phyloP scores from a whole-genome alignment of 2,329 filamentous ascomycete species.

The Pezizomycotina sp. region DNA sequence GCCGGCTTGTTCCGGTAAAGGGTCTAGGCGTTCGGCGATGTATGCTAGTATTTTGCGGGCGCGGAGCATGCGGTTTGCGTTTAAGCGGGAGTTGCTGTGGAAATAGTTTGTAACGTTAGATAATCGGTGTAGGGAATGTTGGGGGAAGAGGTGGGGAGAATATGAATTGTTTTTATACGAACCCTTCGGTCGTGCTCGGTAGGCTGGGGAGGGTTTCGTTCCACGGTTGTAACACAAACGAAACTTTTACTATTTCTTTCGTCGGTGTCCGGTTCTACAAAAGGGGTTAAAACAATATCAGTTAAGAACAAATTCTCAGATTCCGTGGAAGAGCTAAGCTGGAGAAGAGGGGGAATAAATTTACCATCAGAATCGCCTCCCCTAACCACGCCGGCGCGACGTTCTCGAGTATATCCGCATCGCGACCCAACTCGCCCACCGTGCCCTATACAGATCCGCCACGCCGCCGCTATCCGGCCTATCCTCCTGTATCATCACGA shows the following conservation, averaged over 20 bases:
- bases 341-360: no score
- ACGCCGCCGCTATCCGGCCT: conserved; percentile 42
- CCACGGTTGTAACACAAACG: conserved; percentile 74
- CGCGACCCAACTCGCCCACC: conserved; percentile 57
- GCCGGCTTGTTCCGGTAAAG: conserved; percentile 24
- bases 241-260: conserved; percentile 94
- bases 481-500: conserved; percentile 54
- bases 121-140: neutral
- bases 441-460: conserved; percentile 80
- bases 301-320: conserved; percentile 1
- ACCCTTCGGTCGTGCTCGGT: conserved; percentile 53
- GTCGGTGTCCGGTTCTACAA: conserved; percentile 55
- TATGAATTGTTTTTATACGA: conserved; percentile 25
- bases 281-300: no score
- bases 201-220: conserved; percentile 59
- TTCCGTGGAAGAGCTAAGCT: conserved; percentile 3
- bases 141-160: neutral
- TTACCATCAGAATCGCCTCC: conserved; percentile 59
- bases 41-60: conserved; percentile 90
- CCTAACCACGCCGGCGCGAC: conserved; percentile 82
- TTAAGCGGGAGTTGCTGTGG: conserved; percentile 63
- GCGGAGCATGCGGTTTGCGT: conserved; percentile 90
- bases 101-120: conserved; percentile 21
- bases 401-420: conserved; percentile 71
- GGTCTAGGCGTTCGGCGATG: conserved; percentile 78